Percentiles rank a stretch among this genome's conserved stretches.
These are phyloP conservation scores for Fagopyrum homotropicum DNA, from an alignment of 148 eudicot genomes.

Conservation along the genomic window DNA sequence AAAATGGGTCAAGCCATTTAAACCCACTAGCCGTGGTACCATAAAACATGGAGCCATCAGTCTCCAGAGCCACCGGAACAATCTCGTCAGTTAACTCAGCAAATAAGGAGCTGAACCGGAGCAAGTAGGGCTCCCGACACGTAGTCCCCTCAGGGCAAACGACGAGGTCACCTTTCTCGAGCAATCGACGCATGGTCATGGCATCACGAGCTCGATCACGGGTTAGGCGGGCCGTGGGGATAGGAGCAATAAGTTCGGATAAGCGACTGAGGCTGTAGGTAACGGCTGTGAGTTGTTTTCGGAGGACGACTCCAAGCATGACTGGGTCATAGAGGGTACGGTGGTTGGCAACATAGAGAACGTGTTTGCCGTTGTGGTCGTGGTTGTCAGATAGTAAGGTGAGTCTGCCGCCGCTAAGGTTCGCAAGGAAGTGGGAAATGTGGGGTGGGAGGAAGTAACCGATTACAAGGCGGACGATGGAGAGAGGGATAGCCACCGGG, in stretches of 20 bases:
- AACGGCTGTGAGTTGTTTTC: conserved; percentile 62
- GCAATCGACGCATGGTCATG: conserved; percentile 41
- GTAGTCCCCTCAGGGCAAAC: conserved; percentile 84
- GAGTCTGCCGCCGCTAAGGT: conserved; percentile 41
- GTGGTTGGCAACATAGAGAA: conserved; percentile 59
- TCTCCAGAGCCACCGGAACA: neutral
- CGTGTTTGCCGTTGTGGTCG: conserved; percentile 9
- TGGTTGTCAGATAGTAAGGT: conserved; percentile 26
- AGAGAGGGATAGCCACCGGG: conserved; percentile 50
- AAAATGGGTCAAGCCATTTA: conserved; percentile 72
- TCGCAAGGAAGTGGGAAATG: conserved; percentile 23
- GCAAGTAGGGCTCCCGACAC: conserved; percentile 43
- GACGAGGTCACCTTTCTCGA: conserved; percentile 71
- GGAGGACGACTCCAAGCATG: conserved; percentile 20
- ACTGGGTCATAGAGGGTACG: conserved; percentile 78
- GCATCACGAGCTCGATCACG: conserved; percentile 58
- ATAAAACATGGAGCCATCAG: neutral
- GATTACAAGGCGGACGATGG: conserved; percentile 42
- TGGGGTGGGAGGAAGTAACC: conserved; percentile 52
- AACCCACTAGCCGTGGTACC: conserved; percentile 28
- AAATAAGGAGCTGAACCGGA: conserved; percentile 43
- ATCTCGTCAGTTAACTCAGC: conserved; percentile 30
- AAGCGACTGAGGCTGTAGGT: conserved; percentile 75
- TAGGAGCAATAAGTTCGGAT: conserved; percentile 64
- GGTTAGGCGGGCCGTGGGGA: conserved; percentile 58